Base-by-base conservation (phyloP, 192 early-diverging fungal species). In the Mortierella alpina region DNA sequence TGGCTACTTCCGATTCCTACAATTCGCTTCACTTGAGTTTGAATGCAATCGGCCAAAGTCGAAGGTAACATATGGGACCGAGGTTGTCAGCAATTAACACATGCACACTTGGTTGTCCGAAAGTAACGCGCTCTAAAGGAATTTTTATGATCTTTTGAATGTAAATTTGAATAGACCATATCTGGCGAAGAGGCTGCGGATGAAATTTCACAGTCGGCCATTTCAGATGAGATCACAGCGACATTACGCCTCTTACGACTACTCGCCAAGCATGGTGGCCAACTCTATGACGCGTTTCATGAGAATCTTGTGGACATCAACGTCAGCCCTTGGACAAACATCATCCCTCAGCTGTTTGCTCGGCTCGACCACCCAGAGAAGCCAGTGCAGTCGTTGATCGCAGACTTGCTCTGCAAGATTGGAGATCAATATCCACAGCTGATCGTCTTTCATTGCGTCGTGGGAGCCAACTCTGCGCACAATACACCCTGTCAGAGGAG, bases 261-360 rank as follows among this genome's bases (percentile, higher is more conserved):
- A 2, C 84, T 95, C 15, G 82, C 88, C 10, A 90, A 88, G 31
- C 90, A 90, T 73, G 92, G 91, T 39, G 63, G 81, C 0, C 74
- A 83, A 42, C 63, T 94, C 8, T 79, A 86, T 44, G 59, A 70
- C 2, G 54, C 55, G 8, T 91, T 92, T 52, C 47, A 61, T 0
- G 70, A 75, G 45, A 79, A 84, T 41, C 53, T 91, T 46, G 71
- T 72, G 2, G 74, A 68, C 49, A 86, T 72, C 49, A 66, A 74
- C 47, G 82, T 86, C 47, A 57, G 65, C 18, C 70, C 80, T 5
- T 95, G 94, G 94, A 84, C 90, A 51, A 72, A 72, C 9, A 85
- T 96, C 14, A 87, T 91, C 41, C 94, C 93, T 5, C 94, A 96
- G 72, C 73, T 96, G 13, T 94, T 94, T 77, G 85, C 92, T 0